These are phyloP conservation scores for Calophaca sinica DNA, from an alignment of 306 rosid species.

Conservation along the genomic window DNA sequence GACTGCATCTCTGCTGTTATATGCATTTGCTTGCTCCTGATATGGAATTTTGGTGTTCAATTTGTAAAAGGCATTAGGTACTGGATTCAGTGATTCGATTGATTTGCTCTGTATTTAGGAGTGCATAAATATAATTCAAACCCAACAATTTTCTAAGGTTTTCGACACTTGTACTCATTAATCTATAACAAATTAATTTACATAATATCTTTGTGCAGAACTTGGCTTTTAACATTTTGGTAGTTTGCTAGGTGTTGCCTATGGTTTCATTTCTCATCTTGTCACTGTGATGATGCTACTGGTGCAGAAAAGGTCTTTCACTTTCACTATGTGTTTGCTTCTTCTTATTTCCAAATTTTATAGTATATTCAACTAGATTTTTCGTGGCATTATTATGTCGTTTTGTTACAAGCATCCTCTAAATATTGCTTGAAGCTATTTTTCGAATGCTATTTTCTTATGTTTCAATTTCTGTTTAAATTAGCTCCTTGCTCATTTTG, in stretches of 20 bases:
- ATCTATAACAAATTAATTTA: constrained; percentile 9
- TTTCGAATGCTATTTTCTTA: too few relatives aligned
- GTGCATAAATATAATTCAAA: constrained; percentile 88
- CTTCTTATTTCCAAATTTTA: too few relatives aligned
- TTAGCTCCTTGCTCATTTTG: too few relatives aligned
- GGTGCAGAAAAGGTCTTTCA: too few relatives aligned
- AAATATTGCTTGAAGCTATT: too few relatives aligned
- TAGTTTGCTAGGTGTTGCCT: neutral
- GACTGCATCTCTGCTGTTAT: constrained; percentile 12
- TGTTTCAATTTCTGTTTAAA: too few relatives aligned
- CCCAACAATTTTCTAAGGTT: constrained; percentile 89
- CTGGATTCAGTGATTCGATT: constrained; percentile 54
- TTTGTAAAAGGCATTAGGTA: constrained; percentile 77
- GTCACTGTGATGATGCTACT: too few relatives aligned
- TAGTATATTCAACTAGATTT: too few relatives aligned
- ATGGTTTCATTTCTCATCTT: too few relatives aligned
- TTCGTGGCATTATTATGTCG: too few relatives aligned
- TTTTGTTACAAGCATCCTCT: too few relatives aligned
- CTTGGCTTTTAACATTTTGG: neutral
- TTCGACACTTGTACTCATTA: constrained; percentile 28
- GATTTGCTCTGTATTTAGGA: constrained; percentile 87
- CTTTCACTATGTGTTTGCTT: too few relatives aligned
- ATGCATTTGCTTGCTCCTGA: constrained; percentile 29
- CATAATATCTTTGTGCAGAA: neutral
- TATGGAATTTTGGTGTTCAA: constrained; percentile 19